Percentiles rank a stretch among this genome's conserved stretches.
Conservation (phyloP, 495 filamentous ascomycete species). For the Penicillium angulare region DNA sequence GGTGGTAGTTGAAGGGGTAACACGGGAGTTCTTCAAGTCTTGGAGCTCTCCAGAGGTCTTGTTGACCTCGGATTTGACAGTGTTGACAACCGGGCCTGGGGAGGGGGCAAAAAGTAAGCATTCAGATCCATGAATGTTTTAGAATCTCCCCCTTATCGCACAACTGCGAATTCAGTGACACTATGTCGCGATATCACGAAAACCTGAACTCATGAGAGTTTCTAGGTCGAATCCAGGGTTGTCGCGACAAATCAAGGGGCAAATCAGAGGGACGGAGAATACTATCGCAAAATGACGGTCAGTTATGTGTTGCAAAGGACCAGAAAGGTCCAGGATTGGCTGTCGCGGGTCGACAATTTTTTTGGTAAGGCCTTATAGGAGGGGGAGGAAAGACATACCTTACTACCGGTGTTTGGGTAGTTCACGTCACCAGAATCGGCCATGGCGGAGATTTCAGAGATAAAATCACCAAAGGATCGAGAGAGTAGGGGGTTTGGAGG, state of each 20-base stretch:
- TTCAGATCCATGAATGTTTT: constrained; percentile 34
- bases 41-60: constrained; percentile 72
- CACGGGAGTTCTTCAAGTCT: constrained; percentile 69
- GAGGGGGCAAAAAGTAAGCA: constrained; percentile 3
- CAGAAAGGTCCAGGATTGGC: constrained; percentile 8
- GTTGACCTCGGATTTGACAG: constrained; percentile 67
- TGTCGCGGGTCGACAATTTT: constrained; percentile 5
- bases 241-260: not conserved
- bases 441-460: constrained; percentile 18
- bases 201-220: constrained; percentile 18
- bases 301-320: constrained; percentile 14
- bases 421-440: constrained; percentile 38
- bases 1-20: constrained; percentile 64
- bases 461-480: constrained; percentile 13
- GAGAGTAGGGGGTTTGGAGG: constrained; percentile 8
- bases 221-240: constrained; percentile 13
- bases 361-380: not conserved
- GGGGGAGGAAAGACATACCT: constrained; percentile 31
- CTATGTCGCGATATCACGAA: constrained; percentile 29
- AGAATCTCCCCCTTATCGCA: constrained; percentile 1
- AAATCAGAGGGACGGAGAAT: constrained; percentile 7
- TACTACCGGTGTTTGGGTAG: constrained; percentile 45
- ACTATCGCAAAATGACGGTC: constrained; percentile 1
- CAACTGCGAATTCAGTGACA: constrained; percentile 21
- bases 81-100: constrained; percentile 73